phyloP scores from a whole-genome alignment of 805 yeast species.

The Wickerhamomyces subpelliculosus region DNA sequence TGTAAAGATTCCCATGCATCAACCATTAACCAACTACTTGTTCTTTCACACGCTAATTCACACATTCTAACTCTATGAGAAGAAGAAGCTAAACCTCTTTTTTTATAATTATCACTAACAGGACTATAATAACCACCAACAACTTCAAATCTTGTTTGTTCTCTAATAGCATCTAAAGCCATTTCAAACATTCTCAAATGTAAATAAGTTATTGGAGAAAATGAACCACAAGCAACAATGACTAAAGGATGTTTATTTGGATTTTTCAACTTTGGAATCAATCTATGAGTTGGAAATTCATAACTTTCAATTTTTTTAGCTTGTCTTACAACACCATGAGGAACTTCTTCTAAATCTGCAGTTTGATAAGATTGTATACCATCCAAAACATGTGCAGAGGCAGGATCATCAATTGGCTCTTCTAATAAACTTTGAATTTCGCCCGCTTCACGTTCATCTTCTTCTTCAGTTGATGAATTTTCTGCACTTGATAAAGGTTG shows the following conservation, averaged over 20 bases:
- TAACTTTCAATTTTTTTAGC: conserved; percentile 65
- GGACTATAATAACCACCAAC: conserved; percentile 96
- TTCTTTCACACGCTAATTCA: conserved; percentile 94
- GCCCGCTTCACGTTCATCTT: conserved; percentile 11
- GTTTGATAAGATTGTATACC: conserved; percentile 47
- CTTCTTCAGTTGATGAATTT: conserved; percentile 29
- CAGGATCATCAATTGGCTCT: conserved; percentile 13
- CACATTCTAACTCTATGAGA: conserved; percentile 95
- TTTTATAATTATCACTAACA: conserved; percentile 85
- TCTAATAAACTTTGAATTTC: not conserved
- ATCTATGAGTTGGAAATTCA: conserved; percentile 80
- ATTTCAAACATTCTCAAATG: conserved; percentile 97
- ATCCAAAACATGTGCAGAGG: conserved; percentile 15
- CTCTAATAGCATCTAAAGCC: conserved; percentile 92
- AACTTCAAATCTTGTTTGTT: conserved; percentile 89
- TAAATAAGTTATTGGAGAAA: conserved; percentile 90
- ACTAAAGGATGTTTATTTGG: conserved; percentile 83
- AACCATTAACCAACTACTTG: conserved; percentile 96
- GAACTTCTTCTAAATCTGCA: conserved; percentile 95
- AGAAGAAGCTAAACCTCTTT: conserved; percentile 87
- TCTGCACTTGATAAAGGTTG: conserved; percentile 44
- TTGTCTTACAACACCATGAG: conserved; percentile 88
- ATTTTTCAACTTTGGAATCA: conserved; percentile 63
- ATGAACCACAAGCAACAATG: conserved; percentile 95
- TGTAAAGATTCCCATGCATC: conserved; percentile 99